Base-by-base conservation (phyloP, 805 yeast genomes). In the Blastobotrys mokoenaii region DNA sequence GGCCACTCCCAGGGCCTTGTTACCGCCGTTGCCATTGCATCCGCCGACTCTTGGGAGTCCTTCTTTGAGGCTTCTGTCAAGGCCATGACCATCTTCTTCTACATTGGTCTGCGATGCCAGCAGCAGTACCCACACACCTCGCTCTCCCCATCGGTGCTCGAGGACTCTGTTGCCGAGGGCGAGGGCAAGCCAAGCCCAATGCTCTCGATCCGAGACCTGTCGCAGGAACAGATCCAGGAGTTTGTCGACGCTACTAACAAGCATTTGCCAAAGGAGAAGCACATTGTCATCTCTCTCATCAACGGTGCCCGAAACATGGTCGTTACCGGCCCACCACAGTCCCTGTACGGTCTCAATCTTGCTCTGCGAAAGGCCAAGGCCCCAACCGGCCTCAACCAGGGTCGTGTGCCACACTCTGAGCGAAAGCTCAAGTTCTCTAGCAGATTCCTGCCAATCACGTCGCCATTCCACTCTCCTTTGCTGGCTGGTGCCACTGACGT, bases 151-250 rank as follows among this genome's bases (percentile, higher is more conserved):
- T 77, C 94, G 17, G 84, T 85, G 66, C 77, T 89, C 56, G 86
- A 86, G 64, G 98, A 93, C 67, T 83, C 95, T 20, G 79, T 83
- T 62, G 94, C 86, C 59, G 82, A 87, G 62, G 90, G 90, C 58
- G 99, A 93, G 72, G 98, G 99, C 57, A 74, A 77, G 57, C 98
- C 98, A 51, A 83, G 95, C 54, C 98, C 98, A 55, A 93, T 93
- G 99, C 77, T 93, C 64, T 84, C 97, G 9, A 77, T 93, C 51
- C 81, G 96, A 65, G 96, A 89, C 65, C 75, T 93, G 61, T 76
- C 94, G 16, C 70, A 74, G 55, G 80, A 77, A 37, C 89, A 86
- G 68, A 93, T 90, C 47, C 82, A 87, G 66, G 65, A 64, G 46
- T 87, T 74, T 62, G 84, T 93, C 54, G 83, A 81, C 51, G 79